These are phyloP conservation scores for Gastrolobium bilobum DNA, from an alignment of 306 rosid species.

Conservation along the genomic window DNA sequence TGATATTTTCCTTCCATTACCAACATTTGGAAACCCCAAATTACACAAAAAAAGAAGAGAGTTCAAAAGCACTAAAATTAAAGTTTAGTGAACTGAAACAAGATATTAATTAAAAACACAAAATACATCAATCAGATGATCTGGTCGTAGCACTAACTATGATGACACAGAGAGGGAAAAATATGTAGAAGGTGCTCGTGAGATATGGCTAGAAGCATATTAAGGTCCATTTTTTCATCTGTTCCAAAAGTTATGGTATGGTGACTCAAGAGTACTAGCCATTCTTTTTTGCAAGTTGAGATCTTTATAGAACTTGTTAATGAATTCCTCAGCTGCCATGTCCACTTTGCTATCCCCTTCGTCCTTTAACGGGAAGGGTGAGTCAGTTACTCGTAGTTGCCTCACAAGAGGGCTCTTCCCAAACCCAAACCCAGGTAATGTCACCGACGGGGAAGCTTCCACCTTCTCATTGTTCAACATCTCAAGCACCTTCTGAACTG, in stretches of 20 bases:
- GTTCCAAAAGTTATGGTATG: conserved; percentile 46
- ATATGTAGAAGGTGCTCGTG: background rate
- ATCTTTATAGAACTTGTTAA: conserved; percentile 72
- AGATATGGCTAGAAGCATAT: background rate
- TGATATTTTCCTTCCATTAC: background rate
- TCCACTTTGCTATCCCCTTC: conserved; percentile 76
- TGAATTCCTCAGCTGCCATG: conserved; percentile 82
- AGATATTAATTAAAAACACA: background rate
- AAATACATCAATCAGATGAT: background rate
- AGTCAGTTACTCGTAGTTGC: conserved; percentile 86
- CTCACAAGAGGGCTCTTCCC: conserved; percentile 79
- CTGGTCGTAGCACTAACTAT: background rate
- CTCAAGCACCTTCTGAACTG: conserved; percentile 75
- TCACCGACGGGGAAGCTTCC: conserved; percentile 66
- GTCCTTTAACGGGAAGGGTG: conserved; percentile 80
- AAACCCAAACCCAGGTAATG: conserved; percentile 83
- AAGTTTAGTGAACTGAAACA: conserved; percentile 37
- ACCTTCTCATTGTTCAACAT: conserved; percentile 53
- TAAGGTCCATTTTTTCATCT: conserved; percentile 40
- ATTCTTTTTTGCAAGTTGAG: conserved; percentile 63
- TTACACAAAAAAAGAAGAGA: conserved; percentile 5
- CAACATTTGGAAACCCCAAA: conserved; percentile 15
- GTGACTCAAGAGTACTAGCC: conserved; percentile 61
- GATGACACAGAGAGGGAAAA: conserved; percentile 31
- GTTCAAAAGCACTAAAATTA: conserved; percentile 14